phyloP scores from a whole-genome alignment of 2,329 filamentous ascomycete genomes.

The Aureobasidium sp. region DNA sequence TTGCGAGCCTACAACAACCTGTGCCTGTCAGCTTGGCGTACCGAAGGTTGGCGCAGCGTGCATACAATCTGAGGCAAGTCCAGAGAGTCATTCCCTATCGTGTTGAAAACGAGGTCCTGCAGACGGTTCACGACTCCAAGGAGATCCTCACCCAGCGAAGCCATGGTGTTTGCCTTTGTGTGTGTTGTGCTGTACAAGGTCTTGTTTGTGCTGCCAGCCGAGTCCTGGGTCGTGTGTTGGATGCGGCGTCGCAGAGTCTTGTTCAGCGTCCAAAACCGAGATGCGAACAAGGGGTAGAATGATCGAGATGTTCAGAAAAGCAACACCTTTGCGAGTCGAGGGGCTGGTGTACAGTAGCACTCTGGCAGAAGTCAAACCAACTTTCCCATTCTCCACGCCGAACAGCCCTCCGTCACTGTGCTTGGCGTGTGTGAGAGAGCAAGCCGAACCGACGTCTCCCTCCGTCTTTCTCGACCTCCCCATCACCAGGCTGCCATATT shows the following conservation, averaged over 20 bases:
- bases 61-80: constrained; percentile 96
- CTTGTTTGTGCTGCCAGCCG: constrained; percentile 2
- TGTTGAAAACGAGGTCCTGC: constrained; percentile 98
- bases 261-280: background rate
- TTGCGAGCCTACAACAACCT: constrained; percentile 98
- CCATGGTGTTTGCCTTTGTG: constrained; percentile 50
- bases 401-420: constrained; percentile 1
- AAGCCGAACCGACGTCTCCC: background rate
- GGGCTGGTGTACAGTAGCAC: background rate
- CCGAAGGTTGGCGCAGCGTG: constrained; percentile 11
- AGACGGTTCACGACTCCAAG: constrained; percentile 95
- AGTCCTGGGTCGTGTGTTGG: background rate
- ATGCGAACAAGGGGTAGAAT: background rate
- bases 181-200: background rate
- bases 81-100: constrained; percentile 95
- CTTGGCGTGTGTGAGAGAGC: background rate
- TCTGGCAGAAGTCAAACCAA: constrained; percentile 9
- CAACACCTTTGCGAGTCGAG: background rate
- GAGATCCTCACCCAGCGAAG: constrained; percentile 90
- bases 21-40: constrained; percentile 14
- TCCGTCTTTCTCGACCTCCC: too few relatives aligned
- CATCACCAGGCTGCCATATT: background rate
- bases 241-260: background rate
- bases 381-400: background rate
- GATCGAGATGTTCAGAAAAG: background rate